phyloP scores from a whole-genome alignment of 345 rosid species.

The Eucalyptus curtisii region DNA sequence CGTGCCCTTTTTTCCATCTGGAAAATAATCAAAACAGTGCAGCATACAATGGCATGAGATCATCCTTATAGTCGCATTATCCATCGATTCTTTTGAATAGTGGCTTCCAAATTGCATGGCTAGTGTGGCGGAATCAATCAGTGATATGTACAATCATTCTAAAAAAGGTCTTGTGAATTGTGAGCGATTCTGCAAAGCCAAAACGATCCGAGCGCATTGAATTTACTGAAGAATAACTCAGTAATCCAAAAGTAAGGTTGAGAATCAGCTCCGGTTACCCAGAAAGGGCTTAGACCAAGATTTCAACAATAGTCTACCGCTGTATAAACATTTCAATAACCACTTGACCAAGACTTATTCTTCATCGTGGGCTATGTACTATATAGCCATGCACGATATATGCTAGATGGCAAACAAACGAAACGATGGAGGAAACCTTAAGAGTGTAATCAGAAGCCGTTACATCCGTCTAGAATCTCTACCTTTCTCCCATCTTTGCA shows the following conservation, averaged over 20 bases:
- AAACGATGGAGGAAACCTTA: background rate
- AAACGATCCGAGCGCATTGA: background rate
- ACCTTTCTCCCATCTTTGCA: background rate
- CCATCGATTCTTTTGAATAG: background rate
- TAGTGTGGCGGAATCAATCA: background rate
- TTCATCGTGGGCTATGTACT: background rate
- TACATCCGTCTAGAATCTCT: background rate
- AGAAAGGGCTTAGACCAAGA: background rate
- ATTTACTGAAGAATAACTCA: background rate
- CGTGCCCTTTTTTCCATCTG: background rate
- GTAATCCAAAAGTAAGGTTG: background rate
- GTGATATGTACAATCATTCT: background rate
- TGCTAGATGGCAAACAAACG: background rate
- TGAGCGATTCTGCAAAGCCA: background rate
- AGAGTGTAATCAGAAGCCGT: background rate
- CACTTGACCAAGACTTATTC: background rate
- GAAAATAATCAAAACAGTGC: background rate
- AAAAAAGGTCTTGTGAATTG: background rate
- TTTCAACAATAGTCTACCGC: background rate
- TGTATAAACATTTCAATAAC: background rate
- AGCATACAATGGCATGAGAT: background rate
- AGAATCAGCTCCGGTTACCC: background rate
- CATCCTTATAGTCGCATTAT: background rate
- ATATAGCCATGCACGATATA: background rate
- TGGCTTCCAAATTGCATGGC: background rate